phyloP scores from a whole-genome alignment of 73 alveolate genomes.

The Paramecium primaurelia region DNA sequence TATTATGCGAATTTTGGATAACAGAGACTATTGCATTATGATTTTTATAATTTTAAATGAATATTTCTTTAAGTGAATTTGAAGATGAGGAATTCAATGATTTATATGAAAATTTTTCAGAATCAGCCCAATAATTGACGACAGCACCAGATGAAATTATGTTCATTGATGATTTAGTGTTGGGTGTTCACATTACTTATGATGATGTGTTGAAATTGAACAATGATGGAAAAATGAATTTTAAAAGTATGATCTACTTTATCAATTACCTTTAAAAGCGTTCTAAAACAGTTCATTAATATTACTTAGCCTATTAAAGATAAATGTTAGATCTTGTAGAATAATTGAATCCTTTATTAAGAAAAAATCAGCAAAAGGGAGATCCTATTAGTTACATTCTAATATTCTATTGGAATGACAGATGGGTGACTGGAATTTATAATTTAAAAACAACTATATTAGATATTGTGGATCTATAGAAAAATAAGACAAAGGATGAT shows the following conservation, averaged over 20 bases:
- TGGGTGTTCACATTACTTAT: background rate
- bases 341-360: background rate
- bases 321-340: background rate
- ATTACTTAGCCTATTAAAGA: background rate
- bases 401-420: background rate
- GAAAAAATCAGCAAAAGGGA: background rate
- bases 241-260: background rate
- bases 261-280: slow-evolving; percentile 6
- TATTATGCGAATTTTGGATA: background rate
- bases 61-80: slow-evolving; percentile 18
- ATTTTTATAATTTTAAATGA: background rate
- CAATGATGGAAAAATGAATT: background rate
- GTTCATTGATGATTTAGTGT: background rate
- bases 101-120: background rate
- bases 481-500: slow-evolving; percentile 24
- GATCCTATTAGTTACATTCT: background rate
- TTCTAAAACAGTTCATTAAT: background rate
- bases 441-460: background rate
- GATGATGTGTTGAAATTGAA: slow-evolving; percentile 27
- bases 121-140: background rate
- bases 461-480: slow-evolving; percentile 28
- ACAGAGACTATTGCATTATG: background rate
- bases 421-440: slow-evolving; percentile 47
- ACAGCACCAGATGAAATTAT: slow-evolving; percentile 11
- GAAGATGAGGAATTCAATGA: background rate